phyloP scores from a whole-genome alignment of 192 early-diverging fungal species.

The Entrophospora sp. region DNA sequence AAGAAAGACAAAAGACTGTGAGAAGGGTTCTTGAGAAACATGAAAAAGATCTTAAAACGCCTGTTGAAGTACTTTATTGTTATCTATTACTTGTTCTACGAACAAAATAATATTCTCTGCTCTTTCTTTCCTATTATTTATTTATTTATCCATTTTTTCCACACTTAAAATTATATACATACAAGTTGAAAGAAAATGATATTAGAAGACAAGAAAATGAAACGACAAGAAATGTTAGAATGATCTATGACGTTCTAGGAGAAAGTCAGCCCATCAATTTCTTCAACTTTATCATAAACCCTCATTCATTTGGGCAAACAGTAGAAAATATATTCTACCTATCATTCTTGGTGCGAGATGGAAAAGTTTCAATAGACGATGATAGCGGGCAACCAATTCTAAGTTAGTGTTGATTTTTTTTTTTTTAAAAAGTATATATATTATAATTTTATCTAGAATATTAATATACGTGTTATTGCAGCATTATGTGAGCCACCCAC shows the following conservation, averaged over 20 bases:
- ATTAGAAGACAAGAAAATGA: slow-evolving; percentile 77
- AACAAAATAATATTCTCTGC: too few species aligned
- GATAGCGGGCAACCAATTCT: slow-evolving; percentile 57
- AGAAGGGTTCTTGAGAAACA: slow-evolving; percentile 35
- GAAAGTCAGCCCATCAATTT: slow-evolving; percentile 54
- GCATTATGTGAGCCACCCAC: slow-evolving; percentile 58
- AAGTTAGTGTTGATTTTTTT: slow-evolving; percentile 20
- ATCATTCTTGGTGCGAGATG: slow-evolving; percentile 92
- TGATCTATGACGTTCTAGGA: slow-evolving; percentile 53
- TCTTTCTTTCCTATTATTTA: too few species aligned
- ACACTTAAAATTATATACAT: too few species aligned
- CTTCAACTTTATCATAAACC: slow-evolving; percentile 86
- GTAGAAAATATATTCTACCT: slow-evolving; percentile 96
- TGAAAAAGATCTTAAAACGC: slow-evolving; percentile 33
- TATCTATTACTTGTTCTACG: too few species aligned
- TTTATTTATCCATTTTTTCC: too few species aligned
- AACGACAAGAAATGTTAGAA: slow-evolving; percentile 72
- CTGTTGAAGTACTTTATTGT: slow-evolving; percentile 15
- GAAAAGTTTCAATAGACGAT: slow-evolving; percentile 66
- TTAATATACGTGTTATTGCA: slow-evolving; percentile 25
- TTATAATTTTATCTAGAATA: not conserved
- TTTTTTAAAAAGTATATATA: not conserved
- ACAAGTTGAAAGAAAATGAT: slow-evolving; percentile 57
- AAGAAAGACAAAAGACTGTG: slow-evolving; percentile 27
- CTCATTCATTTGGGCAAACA: slow-evolving; percentile 81